These are phyloP conservation scores for Globisporangium parvum DNA, from an alignment of 352 stramenopile genomes.

Conservation along the genomic window DNA sequence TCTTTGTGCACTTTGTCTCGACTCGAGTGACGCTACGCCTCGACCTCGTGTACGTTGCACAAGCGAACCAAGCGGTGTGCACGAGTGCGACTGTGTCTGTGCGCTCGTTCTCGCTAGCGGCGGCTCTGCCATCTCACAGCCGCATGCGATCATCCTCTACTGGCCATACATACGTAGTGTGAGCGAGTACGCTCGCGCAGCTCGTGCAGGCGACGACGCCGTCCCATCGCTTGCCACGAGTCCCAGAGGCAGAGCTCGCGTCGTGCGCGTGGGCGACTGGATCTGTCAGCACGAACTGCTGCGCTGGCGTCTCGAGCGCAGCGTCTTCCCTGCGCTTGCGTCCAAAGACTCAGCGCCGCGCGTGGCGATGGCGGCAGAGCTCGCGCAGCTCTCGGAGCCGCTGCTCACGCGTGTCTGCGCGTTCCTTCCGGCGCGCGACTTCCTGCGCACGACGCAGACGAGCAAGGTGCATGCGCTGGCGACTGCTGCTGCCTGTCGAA, in stretches of 20 bases:
- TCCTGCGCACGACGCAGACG: constrained; percentile 24
- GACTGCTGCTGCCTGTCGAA: background rate
- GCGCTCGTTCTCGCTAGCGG: background rate
- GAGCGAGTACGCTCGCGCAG: constrained; percentile 30
- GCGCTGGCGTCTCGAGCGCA: constrained; percentile 40
- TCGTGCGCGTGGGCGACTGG: constrained; percentile 19
- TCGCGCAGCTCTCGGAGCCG: constrained; percentile 29
- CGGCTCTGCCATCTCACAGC: background rate
- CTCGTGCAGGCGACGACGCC: background rate
- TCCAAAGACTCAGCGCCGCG: constrained; percentile 6
- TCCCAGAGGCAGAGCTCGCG: background rate
- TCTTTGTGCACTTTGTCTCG: constrained; percentile 51
- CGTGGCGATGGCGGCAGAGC: constrained; percentile 24
- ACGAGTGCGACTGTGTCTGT: too few species aligned
- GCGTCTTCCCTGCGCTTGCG: constrained; percentile 29
- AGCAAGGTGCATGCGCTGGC: constrained; percentile 23
- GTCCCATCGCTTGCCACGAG: background rate
- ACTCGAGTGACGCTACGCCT: constrained; percentile 19
- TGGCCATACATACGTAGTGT: constrained; percentile 15
- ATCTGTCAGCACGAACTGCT: constrained; percentile 35
- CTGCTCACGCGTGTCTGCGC: constrained; percentile 19
- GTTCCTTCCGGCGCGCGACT: constrained; percentile 29
- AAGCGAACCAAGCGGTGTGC: too few species aligned
- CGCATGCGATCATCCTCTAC: background rate
- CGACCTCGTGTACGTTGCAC: constrained; percentile 23